Evolutionary conservation across 306 rosid species (phyloP).

Genomic region (Mimosa pudica): DNA sequence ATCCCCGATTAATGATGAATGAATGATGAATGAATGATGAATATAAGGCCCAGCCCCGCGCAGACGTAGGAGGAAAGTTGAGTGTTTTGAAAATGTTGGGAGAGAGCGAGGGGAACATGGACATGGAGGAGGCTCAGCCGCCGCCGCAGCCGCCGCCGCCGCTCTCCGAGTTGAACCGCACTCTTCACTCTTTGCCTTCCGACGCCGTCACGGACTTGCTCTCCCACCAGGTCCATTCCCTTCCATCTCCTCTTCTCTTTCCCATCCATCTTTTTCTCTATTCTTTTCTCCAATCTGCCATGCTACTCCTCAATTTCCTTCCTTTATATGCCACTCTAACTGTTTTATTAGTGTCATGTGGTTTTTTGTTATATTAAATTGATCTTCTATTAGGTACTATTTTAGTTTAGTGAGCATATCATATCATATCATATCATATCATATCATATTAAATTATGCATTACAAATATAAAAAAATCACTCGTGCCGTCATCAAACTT

Average conservation of each 20-base stretch:
- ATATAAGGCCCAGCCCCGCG: too few species aligned
- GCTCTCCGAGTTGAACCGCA: constrained; percentile 30
- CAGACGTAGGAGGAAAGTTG: neutral
- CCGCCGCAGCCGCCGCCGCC: constrained; percentile 8
- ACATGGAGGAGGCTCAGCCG: neutral
- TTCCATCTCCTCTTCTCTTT: neutral
- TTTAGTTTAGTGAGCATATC: neutral
- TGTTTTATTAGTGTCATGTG: neutral
- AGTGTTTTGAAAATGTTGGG: constrained; percentile 5
- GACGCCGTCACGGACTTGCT: constrained; percentile 50
- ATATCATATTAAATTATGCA: neutral
- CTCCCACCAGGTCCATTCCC: constrained; percentile 50
- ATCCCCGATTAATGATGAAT: too few species aligned
- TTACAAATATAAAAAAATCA: neutral
- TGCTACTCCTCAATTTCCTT: neutral
- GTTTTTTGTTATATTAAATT: neutral
- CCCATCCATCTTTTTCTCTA: neutral
- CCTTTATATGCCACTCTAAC: neutral
- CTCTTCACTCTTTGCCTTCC: constrained; percentile 50
- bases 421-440: neutral
- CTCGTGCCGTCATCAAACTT: neutral
- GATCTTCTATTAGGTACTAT: neutral
- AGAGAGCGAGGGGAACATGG: neutral
- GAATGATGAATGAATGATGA: too few species aligned
- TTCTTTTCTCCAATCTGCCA: neutral